Percentiles rank a stretch among this genome's conserved stretches.
Evolutionary conservation across 495 filamentous ascomycete genomes (phyloP).

Genomic region (Penicillium subrubescens): DNA sequence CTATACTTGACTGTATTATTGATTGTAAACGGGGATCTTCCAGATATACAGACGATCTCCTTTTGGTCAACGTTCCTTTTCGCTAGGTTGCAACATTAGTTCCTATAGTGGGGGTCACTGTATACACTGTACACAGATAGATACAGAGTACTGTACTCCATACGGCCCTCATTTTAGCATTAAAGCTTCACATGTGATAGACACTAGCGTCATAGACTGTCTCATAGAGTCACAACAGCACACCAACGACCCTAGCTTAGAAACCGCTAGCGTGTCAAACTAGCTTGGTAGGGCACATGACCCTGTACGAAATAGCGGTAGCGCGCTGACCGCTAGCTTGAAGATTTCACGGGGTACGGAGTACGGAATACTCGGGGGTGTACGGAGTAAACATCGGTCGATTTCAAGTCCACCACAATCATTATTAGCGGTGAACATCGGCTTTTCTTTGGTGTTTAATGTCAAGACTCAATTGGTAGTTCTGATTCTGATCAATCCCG

Average conservation of each 20-base stretch:
- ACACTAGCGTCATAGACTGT: not conserved
- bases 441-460: not conserved
- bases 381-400: not conserved
- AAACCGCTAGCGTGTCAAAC: conserved; percentile 1
- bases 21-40: not conserved
- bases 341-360: not conserved
- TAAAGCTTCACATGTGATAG: not conserved
- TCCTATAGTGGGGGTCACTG: not conserved
- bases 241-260: not conserved
- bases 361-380: not conserved
- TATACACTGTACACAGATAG: not conserved
- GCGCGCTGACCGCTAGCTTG: not conserved
- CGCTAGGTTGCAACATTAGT: not conserved
- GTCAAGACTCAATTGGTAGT: not conserved
- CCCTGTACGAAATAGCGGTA: not conserved
- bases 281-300: not conserved
- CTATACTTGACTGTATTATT: not conserved
- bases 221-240: not conserved
- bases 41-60: not conserved
- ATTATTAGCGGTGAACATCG: conserved; percentile 2
- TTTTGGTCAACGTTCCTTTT: not conserved
- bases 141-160: not conserved
- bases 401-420: not conserved
- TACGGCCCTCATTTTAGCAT: not conserved
- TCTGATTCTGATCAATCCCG: not conserved